Conservation (phyloP, 164 flowering plant species). For the Magnolia kwangsiensis region DNA sequence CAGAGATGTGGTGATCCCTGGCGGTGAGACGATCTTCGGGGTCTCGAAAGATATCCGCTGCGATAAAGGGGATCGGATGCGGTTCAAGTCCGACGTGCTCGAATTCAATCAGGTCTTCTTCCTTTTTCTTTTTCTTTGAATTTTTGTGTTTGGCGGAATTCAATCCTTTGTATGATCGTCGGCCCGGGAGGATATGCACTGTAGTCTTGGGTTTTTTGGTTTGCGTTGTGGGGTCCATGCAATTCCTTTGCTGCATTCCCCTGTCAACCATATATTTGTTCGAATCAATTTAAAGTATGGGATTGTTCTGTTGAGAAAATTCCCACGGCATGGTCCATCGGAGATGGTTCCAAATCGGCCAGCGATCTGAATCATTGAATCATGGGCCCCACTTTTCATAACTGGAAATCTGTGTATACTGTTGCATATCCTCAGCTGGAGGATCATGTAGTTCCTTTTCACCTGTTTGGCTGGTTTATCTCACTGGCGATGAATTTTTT, state of each 20-base stretch:
- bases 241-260: background rate
- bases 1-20: constrained; percentile 62
- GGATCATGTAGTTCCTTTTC: too few relatives aligned
- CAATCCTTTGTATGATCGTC: background rate
- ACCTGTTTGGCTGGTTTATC: too few relatives aligned
- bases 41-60: constrained; percentile 59
- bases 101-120: constrained; percentile 73
- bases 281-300: too few relatives aligned
- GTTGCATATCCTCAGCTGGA: too few relatives aligned
- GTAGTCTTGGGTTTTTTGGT: background rate
- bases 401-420: too few relatives aligned
- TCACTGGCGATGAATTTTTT: too few relatives aligned
- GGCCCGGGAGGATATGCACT: background rate
- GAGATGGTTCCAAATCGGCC: too few relatives aligned
- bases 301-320: too few relatives aligned
- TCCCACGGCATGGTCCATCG: too few relatives aligned
- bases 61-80: constrained; percentile 78
- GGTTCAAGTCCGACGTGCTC: constrained; percentile 79
- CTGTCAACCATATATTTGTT: too few relatives aligned
- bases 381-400: too few relatives aligned
- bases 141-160: background rate
- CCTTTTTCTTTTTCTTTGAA: background rate
- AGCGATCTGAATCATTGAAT: too few relatives aligned
- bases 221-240: background rate
- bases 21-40: constrained; percentile 28